Evolutionary conservation across 1,284 basidiomycete species (phyloP), one percentile per base, ranked within the genome.

Genomic region (Trichosporon inkin): DNA sequence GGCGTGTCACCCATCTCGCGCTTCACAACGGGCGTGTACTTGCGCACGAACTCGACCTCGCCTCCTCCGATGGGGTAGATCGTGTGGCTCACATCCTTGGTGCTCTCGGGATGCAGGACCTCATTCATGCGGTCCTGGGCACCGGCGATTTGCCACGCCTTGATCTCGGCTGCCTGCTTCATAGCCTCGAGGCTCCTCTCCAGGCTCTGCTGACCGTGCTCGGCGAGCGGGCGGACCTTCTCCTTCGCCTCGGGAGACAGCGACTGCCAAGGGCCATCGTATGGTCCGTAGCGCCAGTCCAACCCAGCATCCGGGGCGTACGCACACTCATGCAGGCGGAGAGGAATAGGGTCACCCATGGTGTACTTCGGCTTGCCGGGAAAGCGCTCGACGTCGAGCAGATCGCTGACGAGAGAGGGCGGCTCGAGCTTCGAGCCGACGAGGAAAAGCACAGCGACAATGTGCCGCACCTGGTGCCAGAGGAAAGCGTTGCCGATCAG

Each of bases 391-490:
- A 67, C 62, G 59, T 97, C 90, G 71, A 97, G 81, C 19, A 99
- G 81, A 11, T 87, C 82, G 16, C 85, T 81, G 17, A 98, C 80
- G 57, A 96, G 79, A 4, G 80, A 80, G 0, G 91, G 88, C 1
- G 79, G 70, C 74, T 99, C 96, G 39, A 94, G 81, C 0, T 88
- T 84, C 0, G 88, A 79, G 5, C 95, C 95, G 55, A 98, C 84
- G 56, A 97, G 85, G 77, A 99, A 90, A 14, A 99, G 82, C 52
- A 96, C 78, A 2, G 91, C 90, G 84, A 98, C 89, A 76, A 98
- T 97, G 74, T 97, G 92, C 41, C 95, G 84, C 11, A 99, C 96
- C 81, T 98, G 95, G 78, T 99, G 92, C 79, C 96, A 99, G 41
- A 99, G 80, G 75, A 97, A 97, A 0, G 93, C 94, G 0, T 84